A percentile compares a stretch with the other conserved stretches of the same genome.
Conservation (phyloP, 2,329 filamentous ascomycete species). For the Exophiala phaeomuriformis region DNA sequence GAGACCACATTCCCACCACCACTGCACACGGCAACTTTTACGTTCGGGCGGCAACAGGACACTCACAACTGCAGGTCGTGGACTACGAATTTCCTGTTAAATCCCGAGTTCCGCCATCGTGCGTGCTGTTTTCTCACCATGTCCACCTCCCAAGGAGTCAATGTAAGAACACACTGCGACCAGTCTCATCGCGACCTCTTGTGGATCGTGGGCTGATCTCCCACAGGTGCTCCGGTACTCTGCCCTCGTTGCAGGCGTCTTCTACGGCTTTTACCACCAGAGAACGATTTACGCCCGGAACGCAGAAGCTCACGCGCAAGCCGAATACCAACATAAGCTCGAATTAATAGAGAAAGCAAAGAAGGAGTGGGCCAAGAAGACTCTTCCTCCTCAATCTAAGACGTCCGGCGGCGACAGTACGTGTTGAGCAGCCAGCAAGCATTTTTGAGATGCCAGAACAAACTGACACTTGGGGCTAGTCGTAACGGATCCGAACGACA, state of each 20-base stretch:
- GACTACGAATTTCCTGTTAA: neutral
- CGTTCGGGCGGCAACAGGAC: neutral
- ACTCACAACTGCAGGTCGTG: neutral
- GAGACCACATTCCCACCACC: neutral
- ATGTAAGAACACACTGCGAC: slow-evolving; percentile 42
- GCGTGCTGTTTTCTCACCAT: slow-evolving; percentile 38
- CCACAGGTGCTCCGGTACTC: slow-evolving; percentile 91
- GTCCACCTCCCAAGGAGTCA: slow-evolving; percentile 60
- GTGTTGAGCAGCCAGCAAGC: slow-evolving; percentile 2
- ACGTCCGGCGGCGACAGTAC: slow-evolving; percentile 34
- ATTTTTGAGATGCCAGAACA: slow-evolving; percentile 1
- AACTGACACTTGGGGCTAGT: slow-evolving; percentile 42
- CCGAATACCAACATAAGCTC: slow-evolving; percentile 85
- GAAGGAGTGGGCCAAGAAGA: slow-evolving; percentile 79
- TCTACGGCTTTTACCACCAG: slow-evolving; percentile 96
- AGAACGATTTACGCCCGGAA: slow-evolving; percentile 65
- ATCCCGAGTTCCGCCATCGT: neutral
- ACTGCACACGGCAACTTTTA: neutral
- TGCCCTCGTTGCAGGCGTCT: slow-evolving; percentile 79
- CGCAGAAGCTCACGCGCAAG: slow-evolving; percentile 62
- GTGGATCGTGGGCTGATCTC: slow-evolving; percentile 7
- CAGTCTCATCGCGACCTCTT: neutral
- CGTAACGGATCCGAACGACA: slow-evolving; percentile 69
- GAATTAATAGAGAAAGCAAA: slow-evolving; percentile 88
- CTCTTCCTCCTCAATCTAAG: slow-evolving; percentile 44